These are phyloP conservation scores for Macrotyloma uniflorum DNA, from an alignment of 306 rosid species.

Conservation along the genomic window DNA sequence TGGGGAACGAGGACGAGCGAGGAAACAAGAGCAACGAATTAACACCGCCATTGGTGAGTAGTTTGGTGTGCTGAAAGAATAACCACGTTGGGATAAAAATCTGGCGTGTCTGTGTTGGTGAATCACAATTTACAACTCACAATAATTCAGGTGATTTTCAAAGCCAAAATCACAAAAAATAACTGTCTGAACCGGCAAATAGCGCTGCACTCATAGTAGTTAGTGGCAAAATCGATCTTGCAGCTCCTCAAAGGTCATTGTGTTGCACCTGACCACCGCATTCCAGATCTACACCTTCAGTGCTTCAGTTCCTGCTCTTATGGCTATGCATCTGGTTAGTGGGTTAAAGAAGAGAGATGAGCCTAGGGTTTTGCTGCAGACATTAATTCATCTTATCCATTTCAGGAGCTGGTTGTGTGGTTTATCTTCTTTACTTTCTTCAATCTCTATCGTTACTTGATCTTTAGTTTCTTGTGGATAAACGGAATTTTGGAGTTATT, in stretches of 20 bases:
- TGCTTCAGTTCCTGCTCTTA: no score
- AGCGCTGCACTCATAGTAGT: no score
- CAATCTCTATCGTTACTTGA: not conserved
- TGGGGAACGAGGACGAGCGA: conserved; percentile 46
- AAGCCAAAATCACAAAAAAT: no score
- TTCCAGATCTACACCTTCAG: no score
- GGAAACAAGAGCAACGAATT: conserved; percentile 64
- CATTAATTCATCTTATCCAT: not conserved
- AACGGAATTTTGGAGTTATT: not conserved
- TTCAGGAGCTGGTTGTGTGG: not conserved
- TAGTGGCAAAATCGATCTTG: no score
- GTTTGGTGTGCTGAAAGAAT: conserved; percentile 21
- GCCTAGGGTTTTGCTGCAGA: conserved; percentile 42
- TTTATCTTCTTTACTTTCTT: not conserved
- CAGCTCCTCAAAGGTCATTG: no score
- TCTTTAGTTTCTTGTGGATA: conserved; percentile 5
- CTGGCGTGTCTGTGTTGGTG: not conserved
- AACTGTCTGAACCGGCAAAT: no score
- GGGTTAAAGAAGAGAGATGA: no score
- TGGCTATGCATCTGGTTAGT: no score
- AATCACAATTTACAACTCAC: no score
- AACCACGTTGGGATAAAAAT: conserved; percentile 38
- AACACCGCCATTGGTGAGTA: conserved; percentile 60
- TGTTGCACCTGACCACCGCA: no score
- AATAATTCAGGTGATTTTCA: no score